Base-by-base conservation (phyloP, 305 asterid genomes). In the Solanum aculeatissimum region DNA sequence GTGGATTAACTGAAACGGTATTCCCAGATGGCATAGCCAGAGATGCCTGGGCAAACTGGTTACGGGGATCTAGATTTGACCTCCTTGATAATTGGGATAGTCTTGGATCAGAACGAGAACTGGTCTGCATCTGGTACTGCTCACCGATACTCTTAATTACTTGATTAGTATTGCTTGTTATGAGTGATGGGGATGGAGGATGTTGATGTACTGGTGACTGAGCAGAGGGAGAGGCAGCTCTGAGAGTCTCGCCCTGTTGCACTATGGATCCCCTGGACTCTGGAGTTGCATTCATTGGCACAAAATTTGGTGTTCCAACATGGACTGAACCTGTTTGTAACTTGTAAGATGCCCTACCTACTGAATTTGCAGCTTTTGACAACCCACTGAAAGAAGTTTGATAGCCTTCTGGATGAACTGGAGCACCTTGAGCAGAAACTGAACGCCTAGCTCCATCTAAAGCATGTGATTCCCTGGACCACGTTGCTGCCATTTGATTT, bases 21-120 rank as follows among this genome's bases (percentile, higher is more conserved):
- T 86, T 92, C 86, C 68, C 84, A 83, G 92, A 89, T 9, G 84
- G 88, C 68, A 83, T 66, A 68, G 87, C 86, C 85, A 60, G 88
- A 58, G 92, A 85, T 88, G 87, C 93, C 82, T 87, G 94, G 57
- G 90, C 57, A 74, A 82, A 71, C 84, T 87, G 93, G 75, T 89
- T 85, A 27, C 74, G 88, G 14, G 87, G 77, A 42, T 82, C 95
- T 9, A 42, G 53, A 80, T 82, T 90, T 81, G 89, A 87, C 66
- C 83, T 89, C 66, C 89, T 91, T 53, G 89, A 63, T 84, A 75
- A 45, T 69, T 89, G 93, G 86, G 93, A 91, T 88, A 90, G 88
- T 90, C 98, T 92, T 40, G 96, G 93, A 91, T 94, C 99, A 19
- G 91, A 87, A 86, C 92, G 96, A 88, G 92, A 93, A 32, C 89